Evolutionary conservation across 495 filamentous ascomycete species (phyloP), one percentile per base, ranked within the genome.

Genomic region (Podospora pseudocomata): DNA sequence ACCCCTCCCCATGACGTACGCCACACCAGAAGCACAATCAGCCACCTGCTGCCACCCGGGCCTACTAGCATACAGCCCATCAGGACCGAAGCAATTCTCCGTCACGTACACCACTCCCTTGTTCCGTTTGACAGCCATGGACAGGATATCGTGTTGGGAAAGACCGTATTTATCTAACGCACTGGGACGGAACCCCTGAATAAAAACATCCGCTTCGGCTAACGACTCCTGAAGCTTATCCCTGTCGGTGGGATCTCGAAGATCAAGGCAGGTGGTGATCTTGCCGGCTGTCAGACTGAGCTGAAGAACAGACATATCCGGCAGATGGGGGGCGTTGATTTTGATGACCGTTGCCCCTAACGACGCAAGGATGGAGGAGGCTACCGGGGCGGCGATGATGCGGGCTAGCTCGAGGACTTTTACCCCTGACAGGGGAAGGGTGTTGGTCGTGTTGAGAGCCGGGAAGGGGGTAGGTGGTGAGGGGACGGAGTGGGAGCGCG

Each of bases 61-160:
- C 54, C 80, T 70, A 39, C 74, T 64, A 3, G 78, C 78, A 66
- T 77, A 78, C 18, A 71, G 69, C 15, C 80, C 80, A 65, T 78
- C 68, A 6, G 70, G 72, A 6, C 87, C 87, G 68, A 86, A 89
- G 70, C 87, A 89, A 77, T 86, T 86, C 77, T 88, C 86, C 49
- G 81, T 81, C 13, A 88, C 83, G 69, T 85, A 86, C 53, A 89
- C 82, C 26, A 86, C 80, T 4, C 86, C 86, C 70, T 84, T 85
- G 6, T 80, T 82, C 15, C 86, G 79, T 54, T 81, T 80, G 62
- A 80, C 78, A 15, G 81, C 83, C 58, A 86, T 66, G 3, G 77
- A 66, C 0, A 82, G 77, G 49, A 87, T 73, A 11, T 81, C 76
- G 15, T 81, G 62, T 0, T 83, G 76, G 2, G 84, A 83, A 65